Conservation (phyloP, 768 basidiomycete species). For the Lenzites betulinus region DNA sequence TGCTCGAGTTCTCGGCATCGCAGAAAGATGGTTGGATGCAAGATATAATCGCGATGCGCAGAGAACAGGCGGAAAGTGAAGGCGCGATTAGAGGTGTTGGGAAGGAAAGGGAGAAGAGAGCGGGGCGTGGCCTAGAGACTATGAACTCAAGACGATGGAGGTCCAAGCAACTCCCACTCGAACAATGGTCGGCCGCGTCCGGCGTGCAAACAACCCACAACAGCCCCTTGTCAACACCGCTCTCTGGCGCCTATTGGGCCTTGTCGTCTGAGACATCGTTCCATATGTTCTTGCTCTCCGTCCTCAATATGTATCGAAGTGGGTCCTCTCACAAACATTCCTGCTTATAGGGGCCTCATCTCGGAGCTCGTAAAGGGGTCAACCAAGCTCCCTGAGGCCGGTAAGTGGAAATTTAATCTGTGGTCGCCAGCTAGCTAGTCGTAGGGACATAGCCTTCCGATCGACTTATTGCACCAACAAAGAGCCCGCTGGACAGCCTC, state of each 20-base stretch:
- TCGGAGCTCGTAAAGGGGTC: too few relatives aligned
- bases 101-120: background rate
- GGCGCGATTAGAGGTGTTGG: constrained; percentile 5
- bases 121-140: background rate
- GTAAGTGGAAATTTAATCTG: too few relatives aligned
- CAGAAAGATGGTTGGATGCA: background rate
- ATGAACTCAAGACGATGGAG: background rate
- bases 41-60: constrained; percentile 1
- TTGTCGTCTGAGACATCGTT: background rate
- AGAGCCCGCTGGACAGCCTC: constrained; percentile 21
- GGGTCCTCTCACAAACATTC: too few relatives aligned
- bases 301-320: too few relatives aligned
- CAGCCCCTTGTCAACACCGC: background rate
- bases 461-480: constrained; percentile 9
- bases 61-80: background rate
- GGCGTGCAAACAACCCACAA: constrained; percentile 19
- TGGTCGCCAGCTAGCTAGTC: too few relatives aligned
- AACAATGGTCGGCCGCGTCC: constrained; percentile 20
- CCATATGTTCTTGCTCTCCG: background rate
- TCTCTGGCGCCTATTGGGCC: background rate
- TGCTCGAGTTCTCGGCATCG: constrained; percentile 21
- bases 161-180: constrained; percentile 1
- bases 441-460: background rate
- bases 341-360: too few relatives aligned
- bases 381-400: too few relatives aligned